Evolutionary conservation across 306 rosid species (phyloP), one percentile per base, ranked within the genome.

Genomic region (Canavalia ensiformis): DNA sequence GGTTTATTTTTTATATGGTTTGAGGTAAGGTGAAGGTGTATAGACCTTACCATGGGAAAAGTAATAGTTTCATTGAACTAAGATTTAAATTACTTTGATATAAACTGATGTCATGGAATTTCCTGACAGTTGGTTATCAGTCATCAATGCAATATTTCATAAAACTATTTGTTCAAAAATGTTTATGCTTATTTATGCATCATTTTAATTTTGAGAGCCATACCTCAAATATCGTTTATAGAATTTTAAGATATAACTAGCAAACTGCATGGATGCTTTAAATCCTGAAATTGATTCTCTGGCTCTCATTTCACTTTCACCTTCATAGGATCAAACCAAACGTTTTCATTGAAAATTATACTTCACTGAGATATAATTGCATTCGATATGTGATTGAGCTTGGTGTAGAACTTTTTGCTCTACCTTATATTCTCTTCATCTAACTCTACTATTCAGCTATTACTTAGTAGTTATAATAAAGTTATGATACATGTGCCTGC

Each of bases 281-380:
- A 60, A 51, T 73, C 55, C 49, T 70, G 30, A 12, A 63, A 63
- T 63, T 41, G 59, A 46, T 37, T 57, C 45, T 42, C 7, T 28
- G 7, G 33, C 67, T 69, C 69, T 42, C 30, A 8, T 18, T 10
- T 37, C 64, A 58, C n/a, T 57, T 34, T 42, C 64, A 45, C 71
- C 42, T 59, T 78, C 46, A 31, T 31, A 34, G 9, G 44, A 59
- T 70, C 52, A 79, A 46, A 7, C 8, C 31, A 47, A 25, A 39
- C 59, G 45, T 34, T 60, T 80, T 49, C 29, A 50, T 57, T 28
- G 45, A 58, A 79, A 79, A 58, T 66, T 52, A 39, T 55, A 35
- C 34, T 52, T 18, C 13, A 64, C 51, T 37, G 45, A 55, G 68
- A 46, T 78, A 18, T 39, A 62, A 11, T 34, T 12, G 56, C 60